Percentiles rank a stretch among this genome's conserved stretches.
These are phyloP conservation scores for Carallia brachiata DNA, from an alignment of 345 rosid genomes.

Conservation along the genomic window DNA sequence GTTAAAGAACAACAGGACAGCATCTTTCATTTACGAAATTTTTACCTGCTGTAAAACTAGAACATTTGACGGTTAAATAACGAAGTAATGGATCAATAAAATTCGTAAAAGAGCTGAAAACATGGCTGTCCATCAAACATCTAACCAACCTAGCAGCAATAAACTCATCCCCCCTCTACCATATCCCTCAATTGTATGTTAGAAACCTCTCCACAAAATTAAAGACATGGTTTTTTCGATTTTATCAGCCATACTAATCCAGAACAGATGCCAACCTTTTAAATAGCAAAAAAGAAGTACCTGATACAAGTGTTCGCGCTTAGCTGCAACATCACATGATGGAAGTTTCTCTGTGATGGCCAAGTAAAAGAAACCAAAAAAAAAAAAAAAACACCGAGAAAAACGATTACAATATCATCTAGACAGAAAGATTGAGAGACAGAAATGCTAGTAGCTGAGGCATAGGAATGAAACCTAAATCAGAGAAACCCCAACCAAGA, in stretches of 20 bases:
- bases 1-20: background rate
- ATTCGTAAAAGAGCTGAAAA: too few relatives aligned
- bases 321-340: constrained; percentile 61
- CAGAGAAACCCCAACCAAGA: constrained; percentile 97
- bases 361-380: background rate
- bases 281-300: constrained; percentile 29
- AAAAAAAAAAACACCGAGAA: background rate
- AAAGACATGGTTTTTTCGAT: too few relatives aligned
- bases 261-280: background rate
- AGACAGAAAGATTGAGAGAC: background rate
- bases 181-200: background rate
- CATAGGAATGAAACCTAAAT: constrained; percentile 52
- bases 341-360: constrained; percentile 48
- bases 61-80: too few relatives aligned
- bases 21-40: background rate
- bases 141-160: too few relatives aligned
- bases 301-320: constrained; percentile 80
- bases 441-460: background rate
- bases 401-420: background rate
- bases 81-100: too few relatives aligned
- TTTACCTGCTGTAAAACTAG: background rate
- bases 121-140: too few relatives aligned
- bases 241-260: background rate
- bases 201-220: background rate
- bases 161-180: too few relatives aligned